phyloP scores from a whole-genome alignment of 352 stramenopile genomes.

The Vaucheria bursata region DNA sequence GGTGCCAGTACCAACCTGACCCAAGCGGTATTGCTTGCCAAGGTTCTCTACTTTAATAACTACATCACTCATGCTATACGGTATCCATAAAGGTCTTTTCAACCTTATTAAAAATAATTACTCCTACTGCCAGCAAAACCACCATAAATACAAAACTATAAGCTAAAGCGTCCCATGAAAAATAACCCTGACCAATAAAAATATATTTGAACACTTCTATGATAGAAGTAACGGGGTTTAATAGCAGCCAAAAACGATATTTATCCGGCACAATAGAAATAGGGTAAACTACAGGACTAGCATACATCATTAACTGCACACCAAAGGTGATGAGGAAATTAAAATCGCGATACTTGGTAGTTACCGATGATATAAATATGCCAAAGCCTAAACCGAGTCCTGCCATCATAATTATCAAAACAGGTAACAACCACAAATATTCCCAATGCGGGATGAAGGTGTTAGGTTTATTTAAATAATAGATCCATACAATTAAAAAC shows the following conservation, averaged over 20 bases:
- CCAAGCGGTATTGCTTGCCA: background rate
- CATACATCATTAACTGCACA: background rate
- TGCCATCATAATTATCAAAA: background rate
- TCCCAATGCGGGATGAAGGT: background rate
- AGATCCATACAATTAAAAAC: background rate
- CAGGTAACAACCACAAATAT: background rate
- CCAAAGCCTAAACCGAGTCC: background rate
- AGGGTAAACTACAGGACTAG: background rate
- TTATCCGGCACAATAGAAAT: background rate
- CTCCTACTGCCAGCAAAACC: background rate
- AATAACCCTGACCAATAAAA: background rate
- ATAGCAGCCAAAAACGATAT: background rate
- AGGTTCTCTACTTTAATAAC: slow-evolving; percentile 10
- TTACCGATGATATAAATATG: background rate
- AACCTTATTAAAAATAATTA: slow-evolving; percentile 2
- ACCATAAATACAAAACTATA: background rate
- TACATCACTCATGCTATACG: slow-evolving; percentile 5
- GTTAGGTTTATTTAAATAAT: background rate
- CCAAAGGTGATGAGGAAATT: background rate
- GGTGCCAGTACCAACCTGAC: background rate
- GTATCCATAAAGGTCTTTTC: slow-evolving; percentile 9
- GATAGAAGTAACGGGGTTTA: background rate
- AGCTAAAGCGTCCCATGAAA: background rate
- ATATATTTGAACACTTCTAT: background rate
- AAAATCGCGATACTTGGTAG: background rate